Conservation (phyloP, 768 basidiomycete species). For the Xerocomellus chrysenteron region DNA sequence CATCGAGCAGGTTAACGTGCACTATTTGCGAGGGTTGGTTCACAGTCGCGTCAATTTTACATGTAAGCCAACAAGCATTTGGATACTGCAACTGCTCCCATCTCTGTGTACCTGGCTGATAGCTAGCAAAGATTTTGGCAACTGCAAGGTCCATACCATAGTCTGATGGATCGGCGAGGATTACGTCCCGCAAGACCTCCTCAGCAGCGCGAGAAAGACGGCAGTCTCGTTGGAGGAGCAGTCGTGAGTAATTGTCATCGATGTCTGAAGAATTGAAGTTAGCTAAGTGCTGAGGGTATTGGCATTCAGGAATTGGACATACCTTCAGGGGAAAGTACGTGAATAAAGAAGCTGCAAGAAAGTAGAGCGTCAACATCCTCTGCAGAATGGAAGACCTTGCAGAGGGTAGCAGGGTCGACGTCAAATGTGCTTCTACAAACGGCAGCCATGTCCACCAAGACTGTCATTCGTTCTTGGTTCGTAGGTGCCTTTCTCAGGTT, state of each 20-base stretch:
- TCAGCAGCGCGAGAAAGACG: background rate
- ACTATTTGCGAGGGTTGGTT: background rate
- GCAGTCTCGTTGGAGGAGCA: background rate
- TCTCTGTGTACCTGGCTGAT: background rate
- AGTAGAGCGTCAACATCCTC: background rate
- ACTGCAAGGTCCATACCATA: background rate
- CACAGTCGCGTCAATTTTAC: background rate
- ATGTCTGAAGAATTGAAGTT: background rate
- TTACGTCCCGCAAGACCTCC: background rate
- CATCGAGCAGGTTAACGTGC: background rate
- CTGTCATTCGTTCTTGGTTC: background rate
- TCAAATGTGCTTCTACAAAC: background rate
- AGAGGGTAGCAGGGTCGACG: background rate
- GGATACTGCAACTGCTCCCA: background rate
- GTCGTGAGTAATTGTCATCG: background rate
- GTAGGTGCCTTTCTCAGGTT: background rate
- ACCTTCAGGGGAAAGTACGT: too few species aligned
- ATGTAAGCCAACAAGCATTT: background rate
- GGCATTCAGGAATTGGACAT: too few species aligned
- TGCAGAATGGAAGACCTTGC: background rate
- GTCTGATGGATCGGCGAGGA: background rate
- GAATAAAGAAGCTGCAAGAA: background rate
- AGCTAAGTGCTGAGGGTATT: too few species aligned
- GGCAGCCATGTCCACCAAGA: background rate
- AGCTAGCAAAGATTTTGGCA: background rate